phyloP scores from a whole-genome alignment of 2,329 filamentous ascomycete species.

The Calonectria pteridis region DNA sequence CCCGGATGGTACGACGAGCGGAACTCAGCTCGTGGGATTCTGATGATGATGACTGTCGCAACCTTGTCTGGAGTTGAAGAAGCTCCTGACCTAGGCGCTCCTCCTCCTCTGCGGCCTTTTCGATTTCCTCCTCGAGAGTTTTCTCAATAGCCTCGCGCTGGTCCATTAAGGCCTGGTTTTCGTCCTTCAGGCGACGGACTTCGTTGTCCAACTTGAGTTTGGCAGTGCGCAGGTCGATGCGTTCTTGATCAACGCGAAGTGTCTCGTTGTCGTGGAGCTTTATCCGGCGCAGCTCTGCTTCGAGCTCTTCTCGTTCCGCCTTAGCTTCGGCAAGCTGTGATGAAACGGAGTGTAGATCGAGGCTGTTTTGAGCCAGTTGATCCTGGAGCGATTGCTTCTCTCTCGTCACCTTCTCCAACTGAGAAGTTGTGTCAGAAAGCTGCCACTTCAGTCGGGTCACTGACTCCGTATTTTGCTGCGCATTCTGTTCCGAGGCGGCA shows the following conservation, averaged over 20 bases:
- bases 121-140: constrained; percentile 75
- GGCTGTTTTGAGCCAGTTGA: constrained; percentile 68
- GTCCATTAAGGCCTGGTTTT: constrained; percentile 69
- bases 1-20: constrained; percentile 72
- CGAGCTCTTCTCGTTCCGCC: constrained; percentile 76
- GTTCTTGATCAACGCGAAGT: constrained; percentile 75
- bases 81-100: constrained; percentile 70
- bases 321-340: constrained; percentile 69
- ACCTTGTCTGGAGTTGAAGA: constrained; percentile 61
- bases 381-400: constrained; percentile 76
- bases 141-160: constrained; percentile 71
- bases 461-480: constrained; percentile 54
- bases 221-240: constrained; percentile 75
- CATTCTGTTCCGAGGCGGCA: constrained; percentile 48
- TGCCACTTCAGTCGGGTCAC: constrained; percentile 68
- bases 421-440: constrained; percentile 68
- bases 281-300: constrained; percentile 69
- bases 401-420: constrained; percentile 66
- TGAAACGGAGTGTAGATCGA: constrained; percentile 71
- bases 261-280: constrained; percentile 69
- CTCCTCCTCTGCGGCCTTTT: constrained; percentile 75
- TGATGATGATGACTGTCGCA: constrained; percentile 59
- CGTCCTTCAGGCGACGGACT: constrained; percentile 73
- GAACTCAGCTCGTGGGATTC: constrained; percentile 68
- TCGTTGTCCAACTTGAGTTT: constrained; percentile 78